Evolutionary conservation across 805 yeast species (phyloP), one percentile per base, ranked within the genome.

Genomic region (Nematodospora valgi): DNA sequence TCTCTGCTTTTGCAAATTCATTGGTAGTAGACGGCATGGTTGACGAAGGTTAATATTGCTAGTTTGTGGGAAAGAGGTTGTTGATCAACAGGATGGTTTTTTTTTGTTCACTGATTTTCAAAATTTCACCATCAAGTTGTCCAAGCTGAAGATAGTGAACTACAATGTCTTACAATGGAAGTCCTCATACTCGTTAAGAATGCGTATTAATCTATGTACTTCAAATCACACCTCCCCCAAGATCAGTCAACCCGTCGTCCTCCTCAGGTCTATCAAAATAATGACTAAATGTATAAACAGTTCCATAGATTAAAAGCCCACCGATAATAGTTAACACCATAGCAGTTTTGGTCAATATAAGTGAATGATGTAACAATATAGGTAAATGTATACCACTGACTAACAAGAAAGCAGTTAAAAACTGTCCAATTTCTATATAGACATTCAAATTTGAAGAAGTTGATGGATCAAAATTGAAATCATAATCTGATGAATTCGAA

Each of bases 201-300:
- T 8, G 18, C 29, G 29, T 26, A 26, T 14, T 26, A 14, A 26
- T 17, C 10, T 17, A 14, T 13, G 7, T 26, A 17, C 7, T 17
- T 32, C 40, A 54, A 25, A 54, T 54, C n/a, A 51, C 55, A 17
- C 54, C 54, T 8, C 50, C 51, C 11, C 56, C 54, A 8, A 51
- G 26, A 32, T 46, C 56, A 2, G 32, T 47, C 12, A 41, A 48
- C 11, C 11, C 27, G 8, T 52, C 68, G 9, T 43, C 46, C 12
- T 62, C 62, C 4, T 52, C 60, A 2, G 41, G 36, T 11, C 50
- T 58, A 39, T 76, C 79, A 68, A 91, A 91, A 51, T 85, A 86
- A 54, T 80, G 68, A 4, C 86, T 80, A 55, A 91, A 91, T 6
- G 86, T 76, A 32, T 86, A 82, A 21, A 91, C 87, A 5, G 96